phyloP scores from a whole-genome alignment of 495 filamentous ascomycete species.

The Hypoxylon trugodes region DNA sequence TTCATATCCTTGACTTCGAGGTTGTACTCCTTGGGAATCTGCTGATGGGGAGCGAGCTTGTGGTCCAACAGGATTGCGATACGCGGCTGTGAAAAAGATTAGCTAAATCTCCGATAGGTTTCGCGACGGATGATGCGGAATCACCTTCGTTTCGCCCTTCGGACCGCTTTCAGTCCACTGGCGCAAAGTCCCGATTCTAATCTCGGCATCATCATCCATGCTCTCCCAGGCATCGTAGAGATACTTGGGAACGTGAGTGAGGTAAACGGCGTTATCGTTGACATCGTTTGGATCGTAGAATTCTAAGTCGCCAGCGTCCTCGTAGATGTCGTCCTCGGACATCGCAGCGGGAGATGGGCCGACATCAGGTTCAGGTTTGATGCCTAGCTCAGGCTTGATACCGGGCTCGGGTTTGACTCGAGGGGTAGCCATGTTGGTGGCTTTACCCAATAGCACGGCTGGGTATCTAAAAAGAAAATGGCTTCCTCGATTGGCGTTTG shows the following conservation, averaged over 20 bases:
- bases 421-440: constrained; percentile 36
- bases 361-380: constrained; percentile 73
- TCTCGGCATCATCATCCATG: constrained; percentile 63
- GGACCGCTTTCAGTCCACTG: constrained; percentile 60
- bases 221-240: constrained; percentile 74
- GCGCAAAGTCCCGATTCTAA: constrained; percentile 78
- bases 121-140: constrained; percentile 13
- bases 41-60: constrained; percentile 65
- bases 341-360: constrained; percentile 66
- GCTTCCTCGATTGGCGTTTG: constrained; percentile 5
- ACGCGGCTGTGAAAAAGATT: constrained; percentile 42
- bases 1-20: constrained; percentile 70
- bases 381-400: constrained; percentile 46
- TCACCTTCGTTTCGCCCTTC: constrained; percentile 62
- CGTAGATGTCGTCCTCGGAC: constrained; percentile 80
- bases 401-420: constrained; percentile 37
- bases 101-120: background rate
- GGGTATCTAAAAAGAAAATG: background rate
- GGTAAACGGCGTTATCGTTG: constrained; percentile 65
- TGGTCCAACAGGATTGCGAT: constrained; percentile 54
- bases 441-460: constrained; percentile 1
- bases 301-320: constrained; percentile 87
- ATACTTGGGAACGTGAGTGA: constrained; percentile 78
- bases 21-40: constrained; percentile 83
- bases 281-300: constrained; percentile 65